These are phyloP conservation scores for Adansonia rubrostipa DNA, from an alignment of 441 rosid species.

Conservation along the genomic window DNA sequence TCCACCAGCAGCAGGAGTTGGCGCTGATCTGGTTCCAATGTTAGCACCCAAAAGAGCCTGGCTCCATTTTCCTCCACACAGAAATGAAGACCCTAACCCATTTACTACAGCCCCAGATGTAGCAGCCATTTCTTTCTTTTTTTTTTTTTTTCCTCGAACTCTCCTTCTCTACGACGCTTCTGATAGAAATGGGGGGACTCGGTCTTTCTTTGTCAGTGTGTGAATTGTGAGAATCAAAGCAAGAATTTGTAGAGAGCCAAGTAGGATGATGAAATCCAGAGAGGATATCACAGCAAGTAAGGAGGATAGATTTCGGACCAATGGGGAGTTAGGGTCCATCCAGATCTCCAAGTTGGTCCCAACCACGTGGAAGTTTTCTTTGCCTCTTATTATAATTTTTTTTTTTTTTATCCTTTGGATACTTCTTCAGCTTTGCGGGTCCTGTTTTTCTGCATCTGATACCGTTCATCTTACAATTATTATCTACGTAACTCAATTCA, in stretches of 20 bases:
- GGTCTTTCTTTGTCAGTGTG: neutral
- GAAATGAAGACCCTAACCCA: constrained; percentile 83
- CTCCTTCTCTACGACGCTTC: neutral
- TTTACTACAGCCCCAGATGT: constrained; percentile 71
- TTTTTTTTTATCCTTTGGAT: neutral
- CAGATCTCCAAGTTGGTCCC: constrained; percentile 19
- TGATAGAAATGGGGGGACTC: neutral
- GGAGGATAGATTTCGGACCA: constrained; percentile 85
- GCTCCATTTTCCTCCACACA: constrained; percentile 54
- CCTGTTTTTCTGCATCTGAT: neutral
- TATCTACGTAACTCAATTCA: too few relatives aligned
- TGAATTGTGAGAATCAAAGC: constrained; percentile 27
- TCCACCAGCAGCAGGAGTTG: constrained; percentile 32
- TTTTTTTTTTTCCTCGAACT: neutral
- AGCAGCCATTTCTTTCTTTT: constrained; percentile 48
- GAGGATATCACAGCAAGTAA: constrained; percentile 35
- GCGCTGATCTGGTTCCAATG: constrained; percentile 27
- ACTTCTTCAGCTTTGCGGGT: neutral
- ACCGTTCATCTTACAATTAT: neutral
- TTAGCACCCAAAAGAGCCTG: constrained; percentile 43
- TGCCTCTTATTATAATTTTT: neutral
- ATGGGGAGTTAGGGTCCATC: constrained; percentile 38
- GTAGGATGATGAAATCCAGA: constrained; percentile 63
- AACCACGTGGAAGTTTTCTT: constrained; percentile 37
- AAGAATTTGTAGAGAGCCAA: constrained; percentile 38